Evolutionary conservation across 169 alveolate species (phyloP), one percentile per base, ranked within the genome.

Genomic region (Theileria equi): DNA sequence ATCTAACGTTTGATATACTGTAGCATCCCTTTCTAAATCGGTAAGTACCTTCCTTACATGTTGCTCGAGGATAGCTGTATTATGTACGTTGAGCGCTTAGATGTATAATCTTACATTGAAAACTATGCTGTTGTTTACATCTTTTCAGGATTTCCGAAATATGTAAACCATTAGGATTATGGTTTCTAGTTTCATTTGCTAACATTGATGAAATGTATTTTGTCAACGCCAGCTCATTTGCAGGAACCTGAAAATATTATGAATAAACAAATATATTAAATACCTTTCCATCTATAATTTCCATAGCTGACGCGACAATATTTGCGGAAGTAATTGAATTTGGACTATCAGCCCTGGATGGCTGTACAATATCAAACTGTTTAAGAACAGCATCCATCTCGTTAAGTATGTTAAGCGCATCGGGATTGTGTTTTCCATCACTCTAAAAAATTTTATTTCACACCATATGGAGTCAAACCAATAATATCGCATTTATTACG

Each of bases 11-110:
- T 77, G 86, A 43, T 66, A 77, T 8, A 77, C 86, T 16, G 77
- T 47, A 17, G 86, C 86, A 45, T 77, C 86, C 58, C 71, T 47
- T 43, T 77, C 86, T 41, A 77, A 58, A 52, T 77, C 86, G n/a
- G 63, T 25, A 17, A 77, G 44, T 38, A 65, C 65, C 59, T 65
- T 77, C 16, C 80, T 3, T 36, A 77, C 81, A 48, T 77, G 80
- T 32, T 77, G 80, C 29, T 77, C 86, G 41, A 69, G 48, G 34
- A 77, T 61, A 11, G 80, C 86, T 77, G 55, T 6, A 63, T 38
- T 21, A 41, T 0, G 16, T 5, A 8, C 13, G 29, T 23, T 2
- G 23, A 34, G 23, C 11, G 17, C 25, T 16, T 36, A 58, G 55
- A 58, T 17, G 54, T 58, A 26, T 28, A 63, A 21, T 52, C 69